Conservation (phyloP, 345 rosid genomes). For the Eucalyptus polybractea region DNA sequence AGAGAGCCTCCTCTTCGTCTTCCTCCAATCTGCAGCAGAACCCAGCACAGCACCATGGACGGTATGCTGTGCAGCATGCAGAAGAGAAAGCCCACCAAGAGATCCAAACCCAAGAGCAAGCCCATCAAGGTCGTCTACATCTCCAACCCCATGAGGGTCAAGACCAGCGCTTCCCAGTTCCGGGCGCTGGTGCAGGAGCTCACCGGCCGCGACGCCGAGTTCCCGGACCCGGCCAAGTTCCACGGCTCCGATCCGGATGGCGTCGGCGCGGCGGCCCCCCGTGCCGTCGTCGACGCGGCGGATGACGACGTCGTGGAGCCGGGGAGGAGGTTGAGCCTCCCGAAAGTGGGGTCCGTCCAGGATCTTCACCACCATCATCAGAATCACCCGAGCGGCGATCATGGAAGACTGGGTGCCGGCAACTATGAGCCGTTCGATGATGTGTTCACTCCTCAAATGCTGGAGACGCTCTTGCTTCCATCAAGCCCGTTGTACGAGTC, state of each 20-base stretch:
- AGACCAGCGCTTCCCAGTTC: constrained; percentile 23
- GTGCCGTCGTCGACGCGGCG: not conserved
- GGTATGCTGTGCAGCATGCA: not conserved
- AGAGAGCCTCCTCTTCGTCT: not conserved
- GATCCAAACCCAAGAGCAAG: not conserved
- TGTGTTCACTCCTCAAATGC: constrained; percentile 9
- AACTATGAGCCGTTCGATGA: constrained; percentile 7
- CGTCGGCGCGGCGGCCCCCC: not conserved
- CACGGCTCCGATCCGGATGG: not conserved
- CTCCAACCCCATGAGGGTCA: constrained; percentile 37
- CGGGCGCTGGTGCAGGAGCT: constrained; percentile 32
- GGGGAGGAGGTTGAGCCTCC: not conserved
- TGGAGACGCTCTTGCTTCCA: constrained; percentile 8
- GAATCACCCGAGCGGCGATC: not conserved
- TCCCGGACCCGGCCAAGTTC: constrained; percentile 5
- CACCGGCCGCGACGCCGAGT: constrained; percentile 35
- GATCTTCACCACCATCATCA: not conserved
- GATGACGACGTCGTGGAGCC: not conserved
- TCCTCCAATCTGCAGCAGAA: not conserved
- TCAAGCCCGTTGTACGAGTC: not conserved
- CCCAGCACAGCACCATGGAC: not conserved
- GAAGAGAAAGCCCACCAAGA: not conserved
- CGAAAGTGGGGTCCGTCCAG: not conserved
- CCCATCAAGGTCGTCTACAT: constrained; percentile 38
- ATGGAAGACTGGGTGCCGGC: not conserved